phyloP scores from a whole-genome alignment of 2,329 filamentous ascomycete species.

The Ceratocystis lukuohia region DNA sequence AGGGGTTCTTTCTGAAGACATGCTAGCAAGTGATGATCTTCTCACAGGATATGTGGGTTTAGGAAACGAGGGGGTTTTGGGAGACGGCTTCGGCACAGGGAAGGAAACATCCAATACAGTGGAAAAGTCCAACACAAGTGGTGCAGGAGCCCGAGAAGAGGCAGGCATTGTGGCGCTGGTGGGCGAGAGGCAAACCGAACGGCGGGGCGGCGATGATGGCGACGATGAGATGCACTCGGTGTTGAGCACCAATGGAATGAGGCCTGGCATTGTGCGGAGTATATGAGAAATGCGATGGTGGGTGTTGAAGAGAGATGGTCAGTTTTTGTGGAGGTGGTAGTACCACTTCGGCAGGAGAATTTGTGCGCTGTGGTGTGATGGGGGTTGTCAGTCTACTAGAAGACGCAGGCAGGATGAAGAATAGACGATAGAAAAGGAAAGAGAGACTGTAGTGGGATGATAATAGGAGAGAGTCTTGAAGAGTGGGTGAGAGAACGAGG shows the following conservation, averaged over 20 bases:
- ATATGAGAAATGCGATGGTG: background rate
- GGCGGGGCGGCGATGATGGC: constrained; percentile 19
- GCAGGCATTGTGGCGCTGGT: constrained; percentile 15
- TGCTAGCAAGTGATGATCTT: constrained; percentile 9
- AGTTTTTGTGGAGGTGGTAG: background rate
- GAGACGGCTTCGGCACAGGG: constrained; percentile 17
- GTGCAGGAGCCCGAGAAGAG: background rate
- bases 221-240: constrained; percentile 19
- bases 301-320: background rate
- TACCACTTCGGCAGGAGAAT: background rate
- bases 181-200: constrained; percentile 18
- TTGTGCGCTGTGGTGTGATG: background rate
- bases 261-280: constrained; percentile 24
- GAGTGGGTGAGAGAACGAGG: background rate
- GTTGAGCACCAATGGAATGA: constrained; percentile 27
- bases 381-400: background rate
- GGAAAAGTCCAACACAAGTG: constrained; percentile 13
- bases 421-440: background rate
- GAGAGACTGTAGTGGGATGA: background rate
- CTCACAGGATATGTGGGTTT: constrained; percentile 2
- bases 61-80: constrained; percentile 7
- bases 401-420: background rate
- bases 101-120: constrained; percentile 17
- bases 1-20: constrained; percentile 22
- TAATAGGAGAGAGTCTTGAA: background rate